A percentile compares a stretch with the other conserved stretches of the same genome.
Conservation (phyloP, 257 asterid genomes). For the Solanum ossicruentum region DNA sequence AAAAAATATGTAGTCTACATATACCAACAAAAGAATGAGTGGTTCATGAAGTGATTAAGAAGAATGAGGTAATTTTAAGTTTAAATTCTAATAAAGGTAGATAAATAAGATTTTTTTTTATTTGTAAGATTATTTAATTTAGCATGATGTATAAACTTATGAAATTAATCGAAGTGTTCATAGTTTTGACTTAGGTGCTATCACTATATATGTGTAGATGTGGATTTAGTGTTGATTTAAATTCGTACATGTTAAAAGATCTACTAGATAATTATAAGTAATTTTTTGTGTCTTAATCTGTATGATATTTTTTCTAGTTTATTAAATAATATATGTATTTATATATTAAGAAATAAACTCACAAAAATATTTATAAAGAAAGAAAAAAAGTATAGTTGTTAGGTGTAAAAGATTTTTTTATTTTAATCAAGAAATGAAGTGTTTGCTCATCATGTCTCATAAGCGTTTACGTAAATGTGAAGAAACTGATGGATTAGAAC, state of each 20-base stretch:
- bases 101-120: too few species aligned
- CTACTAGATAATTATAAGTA: background rate
- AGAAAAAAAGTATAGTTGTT: background rate
- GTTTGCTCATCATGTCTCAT: background rate
- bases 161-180: background rate
- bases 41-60: background rate
- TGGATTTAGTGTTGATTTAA: background rate
- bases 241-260: background rate
- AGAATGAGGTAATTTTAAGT: too few species aligned
- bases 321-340: too few species aligned
- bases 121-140: too few species aligned
- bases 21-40: too few species aligned
- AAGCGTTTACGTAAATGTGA: background rate
- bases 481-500: background rate
- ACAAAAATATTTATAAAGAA: too few species aligned
- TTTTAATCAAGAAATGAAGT: background rate
- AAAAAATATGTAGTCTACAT: too few species aligned
- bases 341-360: too few species aligned
- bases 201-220: background rate
- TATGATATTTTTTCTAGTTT: background rate
- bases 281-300: background rate
- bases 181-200: background rate
- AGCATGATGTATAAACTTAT: too few species aligned
- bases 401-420: background rate
- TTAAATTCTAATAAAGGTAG: too few species aligned